Base-by-base conservation (phyloP, 1,284 basidiomycete species). In the Wolfiporia cocos region DNA sequence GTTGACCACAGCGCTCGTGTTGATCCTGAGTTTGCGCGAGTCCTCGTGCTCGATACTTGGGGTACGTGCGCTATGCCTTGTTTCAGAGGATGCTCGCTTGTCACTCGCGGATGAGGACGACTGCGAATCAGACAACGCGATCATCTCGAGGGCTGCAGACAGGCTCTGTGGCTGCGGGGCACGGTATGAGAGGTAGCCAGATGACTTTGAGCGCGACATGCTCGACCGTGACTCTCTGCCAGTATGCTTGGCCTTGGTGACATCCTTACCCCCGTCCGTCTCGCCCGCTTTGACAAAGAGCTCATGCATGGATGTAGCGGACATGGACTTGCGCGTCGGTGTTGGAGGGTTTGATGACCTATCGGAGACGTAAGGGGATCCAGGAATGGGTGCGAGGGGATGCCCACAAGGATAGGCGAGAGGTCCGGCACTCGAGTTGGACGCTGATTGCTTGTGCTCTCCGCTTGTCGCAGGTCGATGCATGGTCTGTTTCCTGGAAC, bases 311-410 rank as follows among this genome's bases (percentile, higher is more conserved):
- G 51, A 50, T 12, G 48, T 49, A 6, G 48, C 44, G 18, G 53
- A 52, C 31, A 46, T 48, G 2, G 51, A 54, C 22, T 43, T 47
- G 23, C 52, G 48, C 5, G 50, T 32, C 33, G 66, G 46, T 34
- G 60, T 55, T 0, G 71, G 68, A 12, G 71, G 63, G 34, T 71
- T 64, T 11, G 59, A 50, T 18, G 75, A 75, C n/a, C 58, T 67
- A 35, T 80, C 77, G 22, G 74, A 74, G 21, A 61, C 56, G 53
- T 75, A 73, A 5, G 75, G 76, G 31, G 78, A 81, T 21, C 73
- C 76, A 30, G 78, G 78, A 35, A 81, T 81, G 15, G 78, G 76
- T 20, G 76, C 70, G 15, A 82, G 64, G 24, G 74, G 54, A 36
- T 62, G 59, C 3, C 59, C 59, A n/a, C 57, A 56, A 20, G 57